Evolutionary conservation across 257 asterid species (phyloP).

Genomic region (Forsythia viridissima): DNA sequence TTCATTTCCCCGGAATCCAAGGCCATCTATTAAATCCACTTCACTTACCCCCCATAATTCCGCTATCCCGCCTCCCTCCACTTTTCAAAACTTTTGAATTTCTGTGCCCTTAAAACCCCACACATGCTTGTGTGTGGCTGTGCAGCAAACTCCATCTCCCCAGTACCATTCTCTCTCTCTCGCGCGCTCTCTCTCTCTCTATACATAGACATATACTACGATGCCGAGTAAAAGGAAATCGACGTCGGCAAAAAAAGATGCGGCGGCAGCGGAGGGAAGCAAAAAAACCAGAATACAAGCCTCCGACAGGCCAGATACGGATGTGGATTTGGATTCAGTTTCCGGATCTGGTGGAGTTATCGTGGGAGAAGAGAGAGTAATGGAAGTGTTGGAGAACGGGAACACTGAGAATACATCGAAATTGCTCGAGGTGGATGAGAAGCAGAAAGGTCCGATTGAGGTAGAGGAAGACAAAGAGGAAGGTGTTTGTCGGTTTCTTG

Average conservation of each 20-base stretch:
- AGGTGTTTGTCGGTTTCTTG: constrained; percentile 20
- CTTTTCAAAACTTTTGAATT: constrained; percentile 24
- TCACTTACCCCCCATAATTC: constrained; percentile 17
- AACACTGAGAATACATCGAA: not conserved
- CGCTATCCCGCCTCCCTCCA: constrained; percentile 26
- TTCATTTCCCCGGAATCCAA: too few relatives aligned
- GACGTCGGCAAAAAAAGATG: constrained; percentile 12
- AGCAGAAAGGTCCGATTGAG: constrained; percentile 8
- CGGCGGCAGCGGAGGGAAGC: constrained; percentile 1
- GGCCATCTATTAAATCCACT: too few relatives aligned
- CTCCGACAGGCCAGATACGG: not conserved
- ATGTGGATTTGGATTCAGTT: not conserved
- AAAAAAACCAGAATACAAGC: constrained; percentile 6
- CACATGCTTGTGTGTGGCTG: not conserved
- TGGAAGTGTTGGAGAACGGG: constrained; percentile 8
- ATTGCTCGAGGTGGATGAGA: not conserved
- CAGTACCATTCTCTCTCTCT: not conserved
- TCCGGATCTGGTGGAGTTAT: not conserved
- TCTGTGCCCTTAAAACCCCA: not conserved
- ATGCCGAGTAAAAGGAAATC: constrained; percentile 31
- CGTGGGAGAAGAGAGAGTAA: constrained; percentile 9
- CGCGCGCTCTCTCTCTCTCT: not conserved
- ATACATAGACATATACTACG: not conserved
- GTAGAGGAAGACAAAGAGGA: constrained; percentile 25
- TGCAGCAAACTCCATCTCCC: constrained; percentile 5